Evolutionary conservation across 202 grass and related monocot genomes (phyloP), one percentile per base, ranked within the genome.

Genomic region (Zoysia matrella): DNA sequence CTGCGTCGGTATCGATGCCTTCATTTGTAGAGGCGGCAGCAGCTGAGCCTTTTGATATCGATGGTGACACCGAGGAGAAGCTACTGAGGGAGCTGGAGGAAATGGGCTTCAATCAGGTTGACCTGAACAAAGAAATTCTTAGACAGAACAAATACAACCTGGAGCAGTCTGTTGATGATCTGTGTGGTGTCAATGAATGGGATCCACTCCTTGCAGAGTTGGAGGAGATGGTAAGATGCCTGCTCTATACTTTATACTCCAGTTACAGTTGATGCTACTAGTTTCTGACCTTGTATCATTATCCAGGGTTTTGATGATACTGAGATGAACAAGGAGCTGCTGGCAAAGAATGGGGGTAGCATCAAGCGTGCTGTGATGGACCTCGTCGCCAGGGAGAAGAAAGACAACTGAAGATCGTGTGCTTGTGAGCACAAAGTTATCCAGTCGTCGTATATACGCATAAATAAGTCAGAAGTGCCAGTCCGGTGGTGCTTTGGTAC

Each of bases 71-170:
- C 12, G 93, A 96, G 67, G 86, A 91, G 73, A 91, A 77, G 51
- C 72, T 99, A 83, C 91, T 99, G 30, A 87, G 86, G 67, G 96
- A 95, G 75, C 83, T 99, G 7, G 93, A 95, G 88, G 89, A 93
- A 46, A 99, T 99, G 96, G 96, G 96, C 16, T 99, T 99, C 43
- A 95, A 73, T 74, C 90, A 92, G 83, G 73, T 95, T 72, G 93
- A 92, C 65, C 80, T 99, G 77, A 99, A 99, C 89, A 99, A 99
- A 69, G 93, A 99, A 79, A 89, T 99, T 60, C 92, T 99, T 42
- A 93, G 91, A 87, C 84, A 83, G 77, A 99, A 99, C 14, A 90
- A 93, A 18, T 95, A 93, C 75, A 84, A 99, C 71, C 67, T 99
- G 78, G 96, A 99, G 71, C 89, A 93, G 75, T 94, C 90, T 52